phyloP scores from a whole-genome alignment of 1,284 basidiomycete species.

The Exsudoporus floridanus region DNA sequence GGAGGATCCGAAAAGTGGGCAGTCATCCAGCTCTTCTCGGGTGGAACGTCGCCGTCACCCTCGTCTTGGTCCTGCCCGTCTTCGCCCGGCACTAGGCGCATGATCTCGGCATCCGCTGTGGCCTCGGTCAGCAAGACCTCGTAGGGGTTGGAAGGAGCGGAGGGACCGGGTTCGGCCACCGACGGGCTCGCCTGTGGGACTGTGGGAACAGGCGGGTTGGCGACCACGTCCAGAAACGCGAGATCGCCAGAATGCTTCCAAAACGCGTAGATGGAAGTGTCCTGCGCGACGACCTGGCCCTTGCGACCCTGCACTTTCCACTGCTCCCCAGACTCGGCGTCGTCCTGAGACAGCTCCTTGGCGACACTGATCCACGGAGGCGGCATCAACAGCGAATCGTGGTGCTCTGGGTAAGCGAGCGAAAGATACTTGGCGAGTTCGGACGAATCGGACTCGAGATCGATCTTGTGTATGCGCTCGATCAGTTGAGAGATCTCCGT shows the following conservation, averaged over 20 bases:
- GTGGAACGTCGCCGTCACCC: constrained; percentile 13
- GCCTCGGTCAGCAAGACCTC: constrained; percentile 11
- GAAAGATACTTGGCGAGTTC: constrained; percentile 44
- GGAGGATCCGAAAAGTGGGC: background rate
- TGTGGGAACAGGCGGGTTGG: background rate
- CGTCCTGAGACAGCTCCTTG: constrained; percentile 20
- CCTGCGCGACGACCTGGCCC: constrained; percentile 22
- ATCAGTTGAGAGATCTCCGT: constrained; percentile 47
- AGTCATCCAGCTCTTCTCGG: constrained; percentile 35
- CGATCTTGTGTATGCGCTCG: constrained; percentile 38
- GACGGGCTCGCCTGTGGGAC: background rate
- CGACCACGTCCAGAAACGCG: constrained; percentile 36
- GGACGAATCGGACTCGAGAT: constrained; percentile 38
- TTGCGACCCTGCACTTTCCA: constrained; percentile 24
- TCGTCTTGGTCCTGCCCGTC: no score
- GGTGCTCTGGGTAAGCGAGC: constrained; percentile 44
- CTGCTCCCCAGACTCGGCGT: constrained; percentile 17
- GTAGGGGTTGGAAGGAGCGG: constrained; percentile 18
- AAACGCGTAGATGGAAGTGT: constrained; percentile 45
- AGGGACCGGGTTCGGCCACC: background rate
- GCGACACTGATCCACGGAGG: constrained; percentile 45
- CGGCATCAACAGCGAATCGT: constrained; percentile 38
- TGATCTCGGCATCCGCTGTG: background rate
- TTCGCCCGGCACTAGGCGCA: no score
- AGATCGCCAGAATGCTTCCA: constrained; percentile 48